These are phyloP conservation scores for Pachysandra terminalis DNA, from an alignment of 164 flowering plant species.

Conservation along the genomic window DNA sequence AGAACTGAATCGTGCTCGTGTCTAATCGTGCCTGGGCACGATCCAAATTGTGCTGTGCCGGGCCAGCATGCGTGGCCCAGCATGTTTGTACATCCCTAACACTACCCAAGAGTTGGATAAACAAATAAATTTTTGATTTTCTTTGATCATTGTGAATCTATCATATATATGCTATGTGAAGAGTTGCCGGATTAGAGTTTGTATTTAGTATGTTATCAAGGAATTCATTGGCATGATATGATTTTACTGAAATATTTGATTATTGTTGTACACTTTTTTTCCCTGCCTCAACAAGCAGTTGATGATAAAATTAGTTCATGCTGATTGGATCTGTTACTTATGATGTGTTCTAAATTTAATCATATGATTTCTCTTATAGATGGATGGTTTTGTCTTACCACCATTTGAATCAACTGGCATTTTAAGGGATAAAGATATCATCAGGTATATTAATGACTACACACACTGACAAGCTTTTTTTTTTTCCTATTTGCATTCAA, in stretches of 20 bases:
- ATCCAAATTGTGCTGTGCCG: too few species aligned
- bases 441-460: slow-evolving; percentile 46
- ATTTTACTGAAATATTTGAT: too few species aligned
- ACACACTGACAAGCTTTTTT: background rate
- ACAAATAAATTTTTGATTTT: too few species aligned
- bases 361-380: slow-evolving; percentile 41
- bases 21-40: too few species aligned
- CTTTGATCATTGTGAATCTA: background rate
- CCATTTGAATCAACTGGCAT: slow-evolving; percentile 69
- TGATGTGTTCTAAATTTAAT: background rate
- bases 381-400: slow-evolving; percentile 90
- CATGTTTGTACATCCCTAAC: too few species aligned
- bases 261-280: background rate
- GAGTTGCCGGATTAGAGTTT: background rate
- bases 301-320: background rate
- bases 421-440: slow-evolving; percentile 68
- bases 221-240: background rate
- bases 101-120: background rate
- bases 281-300: too few species aligned
- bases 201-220: background rate
- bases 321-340: background rate
- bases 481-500: background rate
- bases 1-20: too few species aligned
- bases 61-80: too few species aligned
- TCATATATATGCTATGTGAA: background rate